phyloP scores from a whole-genome alignment of 148 eudicot species.

The Beta vulgaris region DNA sequence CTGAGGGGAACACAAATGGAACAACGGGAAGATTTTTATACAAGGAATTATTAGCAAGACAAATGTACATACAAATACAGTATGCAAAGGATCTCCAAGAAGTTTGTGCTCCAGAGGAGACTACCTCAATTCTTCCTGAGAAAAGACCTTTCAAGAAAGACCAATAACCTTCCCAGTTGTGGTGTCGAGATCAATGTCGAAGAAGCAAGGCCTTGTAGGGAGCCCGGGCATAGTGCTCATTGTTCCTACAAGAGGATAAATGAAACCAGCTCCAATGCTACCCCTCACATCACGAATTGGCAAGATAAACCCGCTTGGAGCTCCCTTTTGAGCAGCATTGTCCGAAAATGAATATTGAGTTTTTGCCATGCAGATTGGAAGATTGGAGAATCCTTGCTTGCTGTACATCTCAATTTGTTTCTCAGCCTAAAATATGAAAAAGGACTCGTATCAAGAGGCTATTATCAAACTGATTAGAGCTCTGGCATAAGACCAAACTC shows the following conservation, averaged over 20 bases:
- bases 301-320: conserved; percentile 78
- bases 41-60: background rate
- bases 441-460: background rate
- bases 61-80: background rate
- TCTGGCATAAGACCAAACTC: background rate
- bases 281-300: conserved; percentile 93
- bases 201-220: conserved; percentile 98
- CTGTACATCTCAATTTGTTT: conserved; percentile 90
- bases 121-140: background rate
- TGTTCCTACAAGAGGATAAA: conserved; percentile 90
- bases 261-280: conserved; percentile 97
- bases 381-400: conserved; percentile 77
- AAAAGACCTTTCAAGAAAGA: conserved; percentile 55
- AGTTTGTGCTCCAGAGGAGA: conserved; percentile 5
- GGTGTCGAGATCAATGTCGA: conserved; percentile 88
- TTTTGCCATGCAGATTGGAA: conserved; percentile 99
- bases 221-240: conserved; percentile 99
- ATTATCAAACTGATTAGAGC: background rate
- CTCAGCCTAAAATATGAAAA: conserved; percentile 55
- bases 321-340: conserved; percentile 76
- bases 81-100: conserved; percentile 9
- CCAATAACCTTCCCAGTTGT: conserved; percentile 83
- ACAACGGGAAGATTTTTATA: background rate
- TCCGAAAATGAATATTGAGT: conserved; percentile 95
- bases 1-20: background rate